phyloP scores from a whole-genome alignment of 257 asterid species.

The Perilla frutescens region DNA sequence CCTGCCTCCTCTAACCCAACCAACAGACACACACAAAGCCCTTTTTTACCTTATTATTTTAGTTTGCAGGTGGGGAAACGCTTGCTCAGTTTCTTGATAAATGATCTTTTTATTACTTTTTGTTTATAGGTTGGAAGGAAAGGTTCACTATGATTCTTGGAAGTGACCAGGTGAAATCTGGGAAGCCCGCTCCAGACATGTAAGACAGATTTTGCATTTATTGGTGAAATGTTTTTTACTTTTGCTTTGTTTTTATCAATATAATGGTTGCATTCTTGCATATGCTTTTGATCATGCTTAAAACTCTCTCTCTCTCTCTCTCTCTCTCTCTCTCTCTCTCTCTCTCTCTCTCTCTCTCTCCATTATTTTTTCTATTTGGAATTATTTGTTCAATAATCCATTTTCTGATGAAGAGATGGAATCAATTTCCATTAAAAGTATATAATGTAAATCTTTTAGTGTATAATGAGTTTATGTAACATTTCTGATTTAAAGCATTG shows the following conservation, averaged over 20 bases:
- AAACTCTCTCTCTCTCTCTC: background rate
- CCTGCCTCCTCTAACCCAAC: background rate
- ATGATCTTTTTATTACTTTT: conserved; percentile 2
- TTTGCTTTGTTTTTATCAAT: conserved; percentile 18
- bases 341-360: background rate
- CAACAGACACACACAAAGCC: background rate
- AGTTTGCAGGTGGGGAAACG: background rate
- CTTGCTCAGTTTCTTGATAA: background rate
- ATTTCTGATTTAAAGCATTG: conserved; percentile 6
- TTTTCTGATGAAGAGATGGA: conserved; percentile 12
- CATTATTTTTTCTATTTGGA: background rate
- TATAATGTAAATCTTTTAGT: background rate
- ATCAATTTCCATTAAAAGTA: background rate
- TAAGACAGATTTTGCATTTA: conserved; percentile 43
- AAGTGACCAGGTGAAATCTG: conserved; percentile 84
- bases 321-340: background rate
- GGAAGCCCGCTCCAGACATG: conserved; percentile 95
- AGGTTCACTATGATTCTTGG: conserved; percentile 73
- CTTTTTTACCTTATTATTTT: background rate
- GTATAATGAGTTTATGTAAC: conserved; percentile 11
- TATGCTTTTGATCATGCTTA: conserved; percentile 3
- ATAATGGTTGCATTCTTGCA: background rate
- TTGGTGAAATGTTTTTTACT: background rate
- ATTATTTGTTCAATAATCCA: conserved; percentile 12
- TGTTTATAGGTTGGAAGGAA: conserved; percentile 80